phyloP scores from a whole-genome alignment of 2,329 filamentous ascomycete genomes.

The Penicillium olsonii region DNA sequence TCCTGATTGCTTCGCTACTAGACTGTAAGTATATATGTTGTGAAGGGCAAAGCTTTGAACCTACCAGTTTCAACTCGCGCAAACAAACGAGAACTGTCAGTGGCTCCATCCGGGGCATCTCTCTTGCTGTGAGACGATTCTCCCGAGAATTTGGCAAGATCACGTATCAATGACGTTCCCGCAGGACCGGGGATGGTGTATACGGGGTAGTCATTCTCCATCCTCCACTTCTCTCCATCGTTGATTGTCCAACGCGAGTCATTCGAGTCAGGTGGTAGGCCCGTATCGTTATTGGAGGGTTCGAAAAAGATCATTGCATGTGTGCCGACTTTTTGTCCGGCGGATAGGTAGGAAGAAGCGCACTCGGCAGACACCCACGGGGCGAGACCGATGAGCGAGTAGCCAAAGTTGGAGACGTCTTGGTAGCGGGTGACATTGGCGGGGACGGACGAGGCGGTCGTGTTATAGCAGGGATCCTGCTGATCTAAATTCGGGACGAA shows the following conservation, averaged over 20 bases:
- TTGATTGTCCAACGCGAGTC: slow-evolving; percentile 70
- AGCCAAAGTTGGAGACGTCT: slow-evolving; percentile 67
- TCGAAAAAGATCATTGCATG: slow-evolving; percentile 61
- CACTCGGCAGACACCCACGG: slow-evolving; percentile 81
- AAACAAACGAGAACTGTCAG: slow-evolving; percentile 45
- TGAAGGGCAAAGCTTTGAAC: slow-evolving; percentile 1
- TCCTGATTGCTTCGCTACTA: slow-evolving; percentile 42
- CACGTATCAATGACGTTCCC: slow-evolving; percentile 68
- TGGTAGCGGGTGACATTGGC: slow-evolving; percentile 69
- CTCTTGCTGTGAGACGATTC: slow-evolving; percentile 59
- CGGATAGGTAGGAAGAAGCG: slow-evolving; percentile 68
- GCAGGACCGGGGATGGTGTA: slow-evolving; percentile 74
- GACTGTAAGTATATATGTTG: slow-evolving; percentile 44
- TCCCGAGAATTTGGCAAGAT: slow-evolving; percentile 76
- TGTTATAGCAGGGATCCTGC: slow-evolving; percentile 63
- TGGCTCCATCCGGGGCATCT: slow-evolving; percentile 25
- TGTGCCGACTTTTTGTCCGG: slow-evolving; percentile 62
- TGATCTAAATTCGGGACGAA: slow-evolving; percentile 74
- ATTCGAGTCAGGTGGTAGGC: slow-evolving; percentile 65
- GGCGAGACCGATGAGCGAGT: slow-evolving; percentile 76
- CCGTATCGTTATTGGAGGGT: slow-evolving; percentile 47
- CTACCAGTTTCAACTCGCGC: slow-evolving; percentile 51
- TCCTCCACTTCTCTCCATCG: slow-evolving; percentile 71
- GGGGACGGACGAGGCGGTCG: slow-evolving; percentile 68
- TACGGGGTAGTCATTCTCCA: slow-evolving; percentile 71